A percentile compares a stretch with the other conserved stretches of the same genome.
phyloP scores from a whole-genome alignment of 257 asterid species.

The Primulina huaijiensis region DNA sequence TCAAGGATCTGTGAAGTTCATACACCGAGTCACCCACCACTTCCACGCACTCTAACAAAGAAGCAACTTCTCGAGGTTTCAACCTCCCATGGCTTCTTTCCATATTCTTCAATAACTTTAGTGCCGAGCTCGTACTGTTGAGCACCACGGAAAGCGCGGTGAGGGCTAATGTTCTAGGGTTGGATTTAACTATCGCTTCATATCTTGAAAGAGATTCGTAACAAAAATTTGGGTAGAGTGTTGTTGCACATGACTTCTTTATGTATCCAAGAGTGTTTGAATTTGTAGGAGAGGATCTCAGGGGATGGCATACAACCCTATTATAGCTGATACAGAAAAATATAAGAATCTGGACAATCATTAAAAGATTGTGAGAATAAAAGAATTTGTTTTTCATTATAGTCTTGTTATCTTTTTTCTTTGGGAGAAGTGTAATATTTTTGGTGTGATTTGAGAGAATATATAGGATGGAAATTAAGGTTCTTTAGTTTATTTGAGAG shows the following conservation, averaged over 20 bases:
- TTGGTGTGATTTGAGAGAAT: too few relatives aligned
- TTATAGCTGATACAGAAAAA: neutral
- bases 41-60: conserved; percentile 40
- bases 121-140: conserved; percentile 21
- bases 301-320: neutral
- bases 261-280: conserved; percentile 10
- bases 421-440: too few relatives aligned
- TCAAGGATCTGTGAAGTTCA: conserved; percentile 26
- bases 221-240: conserved; percentile 36
- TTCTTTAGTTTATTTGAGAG: too few relatives aligned
- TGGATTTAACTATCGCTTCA: conserved; percentile 23
- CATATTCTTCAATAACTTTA: conserved; percentile 5
- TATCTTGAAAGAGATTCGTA: conserved; percentile 23
- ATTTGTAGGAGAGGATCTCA: neutral
- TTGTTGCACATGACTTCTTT: conserved; percentile 27
- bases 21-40: conserved; percentile 35
- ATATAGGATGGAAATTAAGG: too few relatives aligned
- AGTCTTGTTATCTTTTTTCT: too few relatives aligned
- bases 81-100: conserved; percentile 3
- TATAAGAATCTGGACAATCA: too few relatives aligned
- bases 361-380: too few relatives aligned
- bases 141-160: conserved; percentile 33
- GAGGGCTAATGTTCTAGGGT: conserved; percentile 32
- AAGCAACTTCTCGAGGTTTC: conserved; percentile 27
- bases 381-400: too few relatives aligned